phyloP scores from a whole-genome alignment of 345 rosid species.

The Salix viminalis region DNA sequence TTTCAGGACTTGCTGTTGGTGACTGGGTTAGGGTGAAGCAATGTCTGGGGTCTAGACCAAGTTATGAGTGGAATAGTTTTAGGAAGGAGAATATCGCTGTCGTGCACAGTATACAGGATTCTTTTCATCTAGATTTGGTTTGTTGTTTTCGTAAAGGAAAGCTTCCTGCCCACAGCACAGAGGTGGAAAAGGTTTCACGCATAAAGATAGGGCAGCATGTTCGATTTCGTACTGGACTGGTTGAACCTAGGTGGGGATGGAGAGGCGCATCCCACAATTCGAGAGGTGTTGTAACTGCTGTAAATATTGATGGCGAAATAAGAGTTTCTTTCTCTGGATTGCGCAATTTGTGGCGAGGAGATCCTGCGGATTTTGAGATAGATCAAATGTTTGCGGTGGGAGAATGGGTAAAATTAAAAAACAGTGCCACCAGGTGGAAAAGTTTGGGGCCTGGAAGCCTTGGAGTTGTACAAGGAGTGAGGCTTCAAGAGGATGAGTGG shows the following conservation, averaged over 20 bases:
- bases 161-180: conserved; percentile 67
- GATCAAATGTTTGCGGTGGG: conserved; percentile 80
- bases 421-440: conserved; percentile 63
- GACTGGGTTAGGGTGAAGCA: conserved; percentile 98
- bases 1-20: conserved; percentile 96
- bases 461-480: conserved; percentile 85
- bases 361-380: conserved; percentile 85
- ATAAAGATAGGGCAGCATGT: conserved; percentile 84
- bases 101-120: conserved; percentile 86
- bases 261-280: conserved; percentile 75
- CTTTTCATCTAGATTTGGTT: conserved; percentile 83
- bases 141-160: conserved; percentile 95
- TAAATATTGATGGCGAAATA: conserved; percentile 92
- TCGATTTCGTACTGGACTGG: conserved; percentile 66
- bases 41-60: conserved; percentile 82
- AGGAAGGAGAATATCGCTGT: conserved; percentile 91
- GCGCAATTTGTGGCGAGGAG: conserved; percentile 86
- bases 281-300: conserved; percentile 70
- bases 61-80: conserved; percentile 86
- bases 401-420: conserved; percentile 83
- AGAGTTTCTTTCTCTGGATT: conserved; percentile 80
- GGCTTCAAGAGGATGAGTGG: conserved; percentile 77
- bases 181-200: conserved; percentile 78
- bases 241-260: conserved; percentile 99
- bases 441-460: conserved; percentile 71